These are phyloP conservation scores for Giardia duodenalis DNA, from an alignment of 208 protist genomes.

Conservation along the genomic window DNA sequence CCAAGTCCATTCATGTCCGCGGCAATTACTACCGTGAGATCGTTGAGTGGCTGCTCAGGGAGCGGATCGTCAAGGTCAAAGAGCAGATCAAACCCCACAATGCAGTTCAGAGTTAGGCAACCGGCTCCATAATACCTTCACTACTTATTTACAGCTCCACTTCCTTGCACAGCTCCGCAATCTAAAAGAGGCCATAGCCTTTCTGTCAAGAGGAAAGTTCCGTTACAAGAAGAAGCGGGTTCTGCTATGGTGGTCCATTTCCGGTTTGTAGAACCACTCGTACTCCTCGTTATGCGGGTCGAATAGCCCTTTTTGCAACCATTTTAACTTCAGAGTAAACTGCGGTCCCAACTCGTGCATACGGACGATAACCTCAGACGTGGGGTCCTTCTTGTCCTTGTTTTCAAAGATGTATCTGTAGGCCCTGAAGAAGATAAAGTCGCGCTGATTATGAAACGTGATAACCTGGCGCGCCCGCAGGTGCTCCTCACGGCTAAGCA, in stretches of 20 bases:
- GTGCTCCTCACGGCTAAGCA: background rate
- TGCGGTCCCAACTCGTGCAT: background rate
- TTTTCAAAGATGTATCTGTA: conserved; percentile 14
- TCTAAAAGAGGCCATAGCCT: no score
- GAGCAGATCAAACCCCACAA: no score
- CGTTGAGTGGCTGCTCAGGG: no score
- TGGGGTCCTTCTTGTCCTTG: background rate
- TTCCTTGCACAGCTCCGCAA: no score
- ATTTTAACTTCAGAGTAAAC: conserved; percentile 25
- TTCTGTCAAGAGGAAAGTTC: no score
- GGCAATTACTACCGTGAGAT: no score
- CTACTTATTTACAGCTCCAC: no score
- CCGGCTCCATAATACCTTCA: no score
- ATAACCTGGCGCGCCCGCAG: background rate
- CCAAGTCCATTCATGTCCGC: no score
- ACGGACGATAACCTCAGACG: background rate
- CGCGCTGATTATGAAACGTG: conserved; percentile 27
- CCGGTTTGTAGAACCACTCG: background rate
- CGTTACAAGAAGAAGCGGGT: conserved; percentile 1
- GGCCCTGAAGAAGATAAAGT: conserved; percentile 23
- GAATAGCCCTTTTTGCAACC: background rate
- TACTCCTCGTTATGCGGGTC: conserved; percentile 17
- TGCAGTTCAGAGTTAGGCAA: no score
- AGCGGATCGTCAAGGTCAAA: no score
- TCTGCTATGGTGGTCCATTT: background rate